Conservation (phyloP, 441 rosid species). For the Erodium trifolium region DNA sequence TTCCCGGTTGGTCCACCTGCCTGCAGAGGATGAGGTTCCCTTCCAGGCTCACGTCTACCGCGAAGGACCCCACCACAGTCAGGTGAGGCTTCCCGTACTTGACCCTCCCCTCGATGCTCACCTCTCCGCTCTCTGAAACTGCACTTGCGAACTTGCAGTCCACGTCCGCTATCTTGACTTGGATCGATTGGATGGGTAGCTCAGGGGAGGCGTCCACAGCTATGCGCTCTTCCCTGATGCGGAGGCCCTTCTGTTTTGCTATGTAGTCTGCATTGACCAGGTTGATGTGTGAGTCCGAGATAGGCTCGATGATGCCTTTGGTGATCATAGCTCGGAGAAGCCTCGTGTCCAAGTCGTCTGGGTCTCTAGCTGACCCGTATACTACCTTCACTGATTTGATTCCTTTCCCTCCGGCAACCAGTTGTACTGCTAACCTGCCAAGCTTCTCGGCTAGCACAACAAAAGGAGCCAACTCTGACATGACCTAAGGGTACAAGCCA, state of each 20-base stretch:
- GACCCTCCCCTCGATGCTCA: constrained; percentile 61
- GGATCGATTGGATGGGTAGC: constrained; percentile 66
- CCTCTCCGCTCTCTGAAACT: constrained; percentile 49
- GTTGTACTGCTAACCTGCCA: constrained; percentile 81
- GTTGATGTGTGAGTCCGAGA: constrained; percentile 62
- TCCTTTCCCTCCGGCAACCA: constrained; percentile 85
- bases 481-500: constrained; percentile 28
- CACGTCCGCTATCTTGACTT: constrained; percentile 66
- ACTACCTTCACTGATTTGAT: constrained; percentile 63
- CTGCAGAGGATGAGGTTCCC: constrained; percentile 84
- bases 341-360: constrained; percentile 89
- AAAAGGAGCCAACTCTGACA: constrained; percentile 72
- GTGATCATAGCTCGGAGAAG: constrained; percentile 87
- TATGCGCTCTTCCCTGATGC: constrained; percentile 69
- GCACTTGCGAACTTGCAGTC: constrained; percentile 87
- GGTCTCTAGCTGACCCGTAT: constrained; percentile 66
- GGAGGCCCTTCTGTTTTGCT: constrained; percentile 89
- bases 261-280: constrained; percentile 90
- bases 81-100: constrained; percentile 80
- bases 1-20: constrained; percentile 94
- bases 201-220: constrained; percentile 63
- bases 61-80: constrained; percentile 72
- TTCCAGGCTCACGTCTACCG: constrained; percentile 88
- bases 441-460: constrained; percentile 76
- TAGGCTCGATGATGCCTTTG: constrained; percentile 91